Percentiles rank a stretch among this genome's conserved stretches.
Conservation (phyloP, 495 filamentous ascomycete species). For the Trichoderma parareesei region DNA sequence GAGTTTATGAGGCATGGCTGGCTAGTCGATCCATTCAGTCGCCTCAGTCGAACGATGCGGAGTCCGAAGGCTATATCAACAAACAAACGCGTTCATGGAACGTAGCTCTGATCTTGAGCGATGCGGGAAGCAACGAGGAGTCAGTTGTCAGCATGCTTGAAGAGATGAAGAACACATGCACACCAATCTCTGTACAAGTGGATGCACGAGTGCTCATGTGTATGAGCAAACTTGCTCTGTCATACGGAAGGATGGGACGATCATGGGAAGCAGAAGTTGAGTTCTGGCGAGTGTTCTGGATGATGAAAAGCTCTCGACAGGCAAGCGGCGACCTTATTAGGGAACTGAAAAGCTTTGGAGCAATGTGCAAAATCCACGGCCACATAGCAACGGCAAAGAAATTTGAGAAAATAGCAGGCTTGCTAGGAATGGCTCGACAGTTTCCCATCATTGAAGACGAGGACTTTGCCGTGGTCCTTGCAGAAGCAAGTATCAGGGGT, state of each 20-base stretch:
- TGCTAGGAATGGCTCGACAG: not conserved
- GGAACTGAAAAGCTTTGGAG: not conserved
- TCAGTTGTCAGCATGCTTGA: not conserved
- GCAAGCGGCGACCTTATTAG: not conserved
- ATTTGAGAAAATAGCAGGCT: not conserved
- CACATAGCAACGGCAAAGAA: not conserved
- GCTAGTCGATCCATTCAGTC: not conserved
- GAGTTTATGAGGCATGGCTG: not conserved
- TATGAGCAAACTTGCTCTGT: not conserved
- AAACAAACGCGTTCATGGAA: not conserved
- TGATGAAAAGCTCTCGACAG: not conserved
- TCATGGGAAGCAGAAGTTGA: not conserved
- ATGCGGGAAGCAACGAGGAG: not conserved
- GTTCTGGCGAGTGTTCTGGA: not conserved
- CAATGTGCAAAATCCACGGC: not conserved
- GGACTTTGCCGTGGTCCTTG: not conserved
- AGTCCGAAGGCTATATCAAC: not conserved
- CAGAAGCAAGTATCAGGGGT: too few species aligned
- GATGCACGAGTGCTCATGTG: not conserved
- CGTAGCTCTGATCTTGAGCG: not conserved
- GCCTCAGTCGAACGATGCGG: not conserved
- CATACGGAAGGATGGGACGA: not conserved
- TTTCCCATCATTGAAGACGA: not conserved
- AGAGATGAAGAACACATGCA: not conserved
- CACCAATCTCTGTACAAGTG: not conserved